These are phyloP conservation scores for Powellomyces hirtus DNA, from an alignment of 192 early-diverging fungal genomes.

Conservation along the genomic window DNA sequence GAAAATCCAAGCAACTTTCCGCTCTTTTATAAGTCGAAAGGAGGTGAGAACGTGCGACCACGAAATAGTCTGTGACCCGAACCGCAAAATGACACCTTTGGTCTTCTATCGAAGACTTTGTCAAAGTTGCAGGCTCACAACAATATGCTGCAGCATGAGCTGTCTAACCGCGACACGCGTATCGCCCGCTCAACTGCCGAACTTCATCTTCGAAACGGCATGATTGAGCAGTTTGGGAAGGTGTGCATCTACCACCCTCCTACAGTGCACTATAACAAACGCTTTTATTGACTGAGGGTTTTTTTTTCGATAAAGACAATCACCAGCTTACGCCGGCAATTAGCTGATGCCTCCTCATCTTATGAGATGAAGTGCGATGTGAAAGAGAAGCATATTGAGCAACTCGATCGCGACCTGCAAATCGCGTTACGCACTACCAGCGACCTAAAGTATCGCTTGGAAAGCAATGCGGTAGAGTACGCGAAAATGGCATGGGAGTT, in stretches of 20 bases:
- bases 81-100: no score
- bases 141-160: conserved; percentile 11
- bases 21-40: conserved; percentile 1
- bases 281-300: neutral
- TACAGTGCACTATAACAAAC: neutral
- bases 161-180: neutral
- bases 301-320: conserved; percentile 1
- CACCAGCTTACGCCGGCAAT: conserved; percentile 9
- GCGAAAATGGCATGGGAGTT: conserved; percentile 27
- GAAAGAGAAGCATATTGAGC: conserved; percentile 28
- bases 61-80: no score
- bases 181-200: neutral
- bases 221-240: conserved; percentile 21
- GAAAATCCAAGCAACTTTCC: conserved; percentile 25
- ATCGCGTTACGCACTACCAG: conserved; percentile 2
- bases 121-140: conserved; percentile 13
- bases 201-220: neutral
- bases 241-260: neutral
- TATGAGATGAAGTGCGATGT: conserved; percentile 16
- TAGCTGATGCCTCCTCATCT: conserved; percentile 1
- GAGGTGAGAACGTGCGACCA: neutral
- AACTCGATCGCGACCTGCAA: conserved; percentile 19
- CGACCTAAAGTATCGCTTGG: conserved; percentile 16
- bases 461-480: conserved; percentile 16
- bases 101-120: no score